Conservation (phyloP, 1,284 basidiomycete species). For the Gastroboletus turbinatus region DNA sequence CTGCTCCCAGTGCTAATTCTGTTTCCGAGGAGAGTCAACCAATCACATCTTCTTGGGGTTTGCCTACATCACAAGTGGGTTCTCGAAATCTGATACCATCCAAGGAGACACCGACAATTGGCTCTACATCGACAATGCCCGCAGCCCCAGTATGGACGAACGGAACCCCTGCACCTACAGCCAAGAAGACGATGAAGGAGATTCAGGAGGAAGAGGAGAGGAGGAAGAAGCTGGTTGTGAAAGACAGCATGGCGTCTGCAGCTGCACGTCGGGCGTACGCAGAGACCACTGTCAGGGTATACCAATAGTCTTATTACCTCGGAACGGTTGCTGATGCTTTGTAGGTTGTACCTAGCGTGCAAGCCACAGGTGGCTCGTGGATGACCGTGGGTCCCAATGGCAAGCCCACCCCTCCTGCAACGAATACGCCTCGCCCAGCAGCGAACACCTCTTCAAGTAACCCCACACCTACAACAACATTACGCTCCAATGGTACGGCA, state of each 20-base stretch:
- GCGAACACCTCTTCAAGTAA: constrained; percentile 23
- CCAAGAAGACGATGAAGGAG: constrained; percentile 96
- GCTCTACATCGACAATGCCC: constrained; percentile 34
- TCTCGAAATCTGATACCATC: constrained; percentile 41
- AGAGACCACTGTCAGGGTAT: constrained; percentile 76
- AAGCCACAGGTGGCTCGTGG: constrained; percentile 64
- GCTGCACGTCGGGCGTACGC: constrained; percentile 74
- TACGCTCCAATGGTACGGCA: constrained; percentile 39
- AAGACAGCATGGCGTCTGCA: constrained; percentile 57
- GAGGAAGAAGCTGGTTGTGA: constrained; percentile 67
- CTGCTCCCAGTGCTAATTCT: constrained; percentile 36
- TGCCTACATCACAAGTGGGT: constrained; percentile 72
- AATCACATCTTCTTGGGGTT: constrained; percentile 75
- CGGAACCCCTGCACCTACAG: constrained; percentile 47
- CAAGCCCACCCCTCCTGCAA: constrained; percentile 46
- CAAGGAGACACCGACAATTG: constrained; percentile 46
- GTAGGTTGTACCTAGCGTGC: constrained; percentile 26
- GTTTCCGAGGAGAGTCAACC: constrained; percentile 55
- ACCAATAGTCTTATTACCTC: constrained; percentile 1
- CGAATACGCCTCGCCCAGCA: constrained; percentile 39
- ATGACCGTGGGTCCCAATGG: constrained; percentile 82
- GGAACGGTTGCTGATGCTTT: constrained; percentile 7
- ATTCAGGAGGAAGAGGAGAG: constrained; percentile 97
- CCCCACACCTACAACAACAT: constrained; percentile 25
- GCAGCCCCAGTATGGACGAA: constrained; percentile 66